Base-by-base conservation (phyloP, 345 rosid genomes). In the Isatis tinctoria region DNA sequence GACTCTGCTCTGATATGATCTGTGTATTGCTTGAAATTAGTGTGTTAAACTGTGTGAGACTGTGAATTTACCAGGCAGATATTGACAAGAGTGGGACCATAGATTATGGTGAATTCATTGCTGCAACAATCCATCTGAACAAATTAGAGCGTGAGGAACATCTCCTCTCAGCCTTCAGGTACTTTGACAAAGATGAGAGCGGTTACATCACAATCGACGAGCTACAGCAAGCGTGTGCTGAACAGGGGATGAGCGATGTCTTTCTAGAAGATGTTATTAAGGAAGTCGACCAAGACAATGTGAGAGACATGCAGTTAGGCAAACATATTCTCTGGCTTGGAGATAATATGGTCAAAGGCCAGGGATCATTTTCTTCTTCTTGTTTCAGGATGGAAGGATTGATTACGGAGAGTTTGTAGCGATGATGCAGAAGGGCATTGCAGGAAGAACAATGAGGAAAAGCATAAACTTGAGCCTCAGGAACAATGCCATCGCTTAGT, bases 241-340 rank as follows among this genome's bases (percentile, higher is more conserved):
- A 95, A 67, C 99, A 90, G 59, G 90, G 93, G 78, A 87, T 95
- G 97, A 80, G 88, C 4, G 97, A 95, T 80, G 90, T 83, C 65
- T 85, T 86, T 51, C 87, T 92, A 8, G 99, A 95, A 73, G 99
- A 95, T 76, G 86, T 95, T 75, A 88, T 95, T 77, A 87, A 78
- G 83, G 97, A 95, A 83, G 99, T 90, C 28, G 99, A 95, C 81
- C 97, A 92, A 81, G 93, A 95, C 78, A 95, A 90, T 80, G 99
- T 90, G 84, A 85, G 97, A 75, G 35, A 56, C 73, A 70, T 57
- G 35, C 43, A 27, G 65, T 27, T 52, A 61, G 18, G 30, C 43
- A 12, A 63, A 8, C 59, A 56, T 64, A 57, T 36, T 30, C 14
- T 27, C 67, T 69, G 57, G 41, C 60, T 49, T 41, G 51, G 39